Base-by-base conservation (phyloP, 805 yeast genomes). In the Candida odintsovae region DNA sequence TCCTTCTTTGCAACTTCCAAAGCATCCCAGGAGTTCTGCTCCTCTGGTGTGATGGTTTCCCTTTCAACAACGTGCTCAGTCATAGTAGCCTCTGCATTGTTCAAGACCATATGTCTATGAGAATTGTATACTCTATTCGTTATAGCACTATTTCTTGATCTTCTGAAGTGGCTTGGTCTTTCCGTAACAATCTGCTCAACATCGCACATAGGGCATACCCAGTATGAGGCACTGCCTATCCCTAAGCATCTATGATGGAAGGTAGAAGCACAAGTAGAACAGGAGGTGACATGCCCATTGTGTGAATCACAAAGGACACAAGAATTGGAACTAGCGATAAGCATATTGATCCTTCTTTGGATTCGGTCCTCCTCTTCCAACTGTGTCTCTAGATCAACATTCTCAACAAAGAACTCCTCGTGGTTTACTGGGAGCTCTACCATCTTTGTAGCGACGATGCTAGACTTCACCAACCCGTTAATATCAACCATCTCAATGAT, bases 131-230 rank as follows among this genome's bases (percentile, higher is more conserved):
- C 62, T 31, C 60, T 51, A 41, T 60, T 52, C 1, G 64, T 60
- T 3, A 59, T 53, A n/a, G 55, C 58, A 36, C 64, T 58, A 41
- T 54, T 48, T 37, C 62, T 47, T n/a, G 58, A 53, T 42, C 58
- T 47, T 49, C 63, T 50, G 40, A 52, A 55, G n/a, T 44, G 36
- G 19, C 56, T 52, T 18, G 58, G 53, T 15, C 57, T 49, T 16
- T 48, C 47, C 15, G 35, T 39, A 22, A n/a, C 43, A 25, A 46
- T 71, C 56, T 74, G 78, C 28, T 61, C 64, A 45, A 60, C 57
- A 46, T 72, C 78, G 53, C 82, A 76, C 49, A 73, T 66, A n/a
- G 80, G 80, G 54, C 82, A 76, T 47, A 60, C 61, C 80, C 80
- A 75, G 15, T 50, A 59, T 5, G 46, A 56, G 5, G 38, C 39